phyloP scores from a whole-genome alignment of 2,329 filamentous ascomycete species.

The Juglanconis sp. region DNA sequence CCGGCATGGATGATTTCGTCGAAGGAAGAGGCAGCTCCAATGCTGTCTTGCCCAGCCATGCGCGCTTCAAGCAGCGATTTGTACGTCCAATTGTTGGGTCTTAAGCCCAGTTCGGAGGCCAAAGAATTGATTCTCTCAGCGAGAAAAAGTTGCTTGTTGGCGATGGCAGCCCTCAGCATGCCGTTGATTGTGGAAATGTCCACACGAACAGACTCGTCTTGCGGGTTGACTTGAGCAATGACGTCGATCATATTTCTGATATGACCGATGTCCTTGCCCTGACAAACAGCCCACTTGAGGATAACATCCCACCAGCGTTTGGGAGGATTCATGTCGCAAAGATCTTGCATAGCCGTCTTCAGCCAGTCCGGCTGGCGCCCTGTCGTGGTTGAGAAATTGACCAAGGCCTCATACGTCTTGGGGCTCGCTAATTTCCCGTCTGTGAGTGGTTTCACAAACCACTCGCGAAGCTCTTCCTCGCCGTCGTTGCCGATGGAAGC shows the following conservation, averaged over 20 bases:
- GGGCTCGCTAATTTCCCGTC: slow-evolving; percentile 38
- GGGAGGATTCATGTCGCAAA: slow-evolving; percentile 43
- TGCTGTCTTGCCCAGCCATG: slow-evolving; percentile 68
- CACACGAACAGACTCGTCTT: slow-evolving; percentile 48
- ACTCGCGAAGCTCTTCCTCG: slow-evolving; percentile 54
- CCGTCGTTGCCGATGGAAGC: slow-evolving; percentile 53
- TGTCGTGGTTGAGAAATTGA: slow-evolving; percentile 60
- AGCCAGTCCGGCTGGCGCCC: slow-evolving; percentile 58
- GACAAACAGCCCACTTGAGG: slow-evolving; percentile 70
- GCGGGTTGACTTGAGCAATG: slow-evolving; percentile 51
- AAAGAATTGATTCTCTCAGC: slow-evolving; percentile 72
- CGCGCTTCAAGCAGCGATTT: slow-evolving; percentile 74
- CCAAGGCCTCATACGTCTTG: slow-evolving; percentile 49
- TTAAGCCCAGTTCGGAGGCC: slow-evolving; percentile 61
- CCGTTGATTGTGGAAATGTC: slow-evolving; percentile 73
- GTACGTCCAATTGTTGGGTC: slow-evolving; percentile 66
- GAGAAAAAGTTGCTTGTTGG: slow-evolving; percentile 65
- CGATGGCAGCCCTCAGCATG: slow-evolving; percentile 69
- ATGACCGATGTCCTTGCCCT: slow-evolving; percentile 68
- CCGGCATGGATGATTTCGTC: slow-evolving; percentile 53
- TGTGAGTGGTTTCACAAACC: slow-evolving; percentile 59
- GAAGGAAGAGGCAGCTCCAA: slow-evolving; percentile 66
- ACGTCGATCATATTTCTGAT: slow-evolving; percentile 69
- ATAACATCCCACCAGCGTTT: slow-evolving; percentile 68
- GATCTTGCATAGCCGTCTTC: slow-evolving; percentile 52